Conservation (phyloP, 305 asterid species). For the Fraxinus sp. region DNA sequence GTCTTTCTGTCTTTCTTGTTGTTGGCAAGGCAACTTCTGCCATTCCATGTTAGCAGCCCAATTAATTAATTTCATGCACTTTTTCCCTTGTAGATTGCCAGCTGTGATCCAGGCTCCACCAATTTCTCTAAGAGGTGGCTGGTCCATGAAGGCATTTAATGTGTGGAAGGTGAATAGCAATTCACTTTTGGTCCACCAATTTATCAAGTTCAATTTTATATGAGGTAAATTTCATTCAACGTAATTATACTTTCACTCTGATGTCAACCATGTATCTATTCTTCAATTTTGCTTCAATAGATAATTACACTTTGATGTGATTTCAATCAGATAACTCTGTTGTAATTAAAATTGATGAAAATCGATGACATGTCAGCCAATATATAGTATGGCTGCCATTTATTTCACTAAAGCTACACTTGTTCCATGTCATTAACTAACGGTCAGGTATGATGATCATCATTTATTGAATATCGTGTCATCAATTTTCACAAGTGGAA, state of each 20-base stretch:
- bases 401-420: neutral
- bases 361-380: neutral
- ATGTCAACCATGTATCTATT: neutral
- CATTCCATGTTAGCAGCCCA: constrained; percentile 11
- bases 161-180: neutral
- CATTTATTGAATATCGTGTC: neutral
- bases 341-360: neutral
- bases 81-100: constrained; percentile 9
- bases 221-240: neutral
- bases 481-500: neutral
- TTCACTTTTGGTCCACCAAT: constrained; percentile 3
- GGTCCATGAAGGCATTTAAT: neutral
- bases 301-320: neutral
- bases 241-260: neutral
- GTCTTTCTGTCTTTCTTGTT: neutral
- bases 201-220: constrained; percentile 9
- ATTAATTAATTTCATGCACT: neutral
- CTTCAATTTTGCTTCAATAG: neutral
- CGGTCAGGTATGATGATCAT: neutral
- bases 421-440: neutral
- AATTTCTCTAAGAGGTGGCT: constrained; percentile 3
- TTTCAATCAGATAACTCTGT: neutral
- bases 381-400: neutral
- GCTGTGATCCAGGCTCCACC: constrained; percentile 13
- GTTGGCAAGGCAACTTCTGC: neutral